Evolutionary conservation across 345 rosid genomes (phyloP).

Genomic region (Citrus sp.): DNA sequence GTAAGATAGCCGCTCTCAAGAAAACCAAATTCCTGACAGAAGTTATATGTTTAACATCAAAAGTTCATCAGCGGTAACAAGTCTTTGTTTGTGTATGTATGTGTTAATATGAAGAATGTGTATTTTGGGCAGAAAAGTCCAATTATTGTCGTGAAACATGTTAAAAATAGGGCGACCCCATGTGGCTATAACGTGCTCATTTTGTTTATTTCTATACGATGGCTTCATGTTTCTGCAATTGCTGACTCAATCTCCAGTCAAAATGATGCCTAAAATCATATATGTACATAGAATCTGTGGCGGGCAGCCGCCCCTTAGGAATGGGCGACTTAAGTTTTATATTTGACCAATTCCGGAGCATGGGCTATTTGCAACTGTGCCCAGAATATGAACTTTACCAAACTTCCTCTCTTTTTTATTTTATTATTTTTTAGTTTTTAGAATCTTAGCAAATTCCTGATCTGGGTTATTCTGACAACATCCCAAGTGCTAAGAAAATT

Average conservation of each 20-base stretch:
- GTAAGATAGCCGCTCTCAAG: too few species aligned
- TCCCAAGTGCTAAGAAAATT: background rate
- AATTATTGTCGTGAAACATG: background rate
- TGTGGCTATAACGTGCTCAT: background rate
- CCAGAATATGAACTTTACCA: background rate
- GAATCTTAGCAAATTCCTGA: background rate
- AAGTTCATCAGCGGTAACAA: background rate
- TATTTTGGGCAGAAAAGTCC: background rate
- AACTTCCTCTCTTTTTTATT: background rate
- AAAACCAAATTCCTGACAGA: too few species aligned
- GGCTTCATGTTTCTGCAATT: background rate
- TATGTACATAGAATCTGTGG: constrained; percentile 5
- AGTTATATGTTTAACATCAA: background rate
- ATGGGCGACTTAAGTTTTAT: background rate
- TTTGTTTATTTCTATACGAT: background rate
- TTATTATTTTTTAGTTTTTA: background rate
- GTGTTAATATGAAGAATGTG: background rate
- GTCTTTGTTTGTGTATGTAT: background rate
- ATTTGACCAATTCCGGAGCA: constrained; percentile 9
- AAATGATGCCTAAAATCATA: constrained; percentile 1
- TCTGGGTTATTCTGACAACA: background rate
- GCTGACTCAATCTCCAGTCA: background rate
- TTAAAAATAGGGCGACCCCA: background rate
- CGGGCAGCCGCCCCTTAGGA: constrained; percentile 16
- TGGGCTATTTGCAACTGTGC: background rate